Percentiles rank a stretch among this genome's conserved stretches.
Conservation (phyloP, 2,329 filamentous ascomycete genomes). For the Verticillium longisporum region DNA sequence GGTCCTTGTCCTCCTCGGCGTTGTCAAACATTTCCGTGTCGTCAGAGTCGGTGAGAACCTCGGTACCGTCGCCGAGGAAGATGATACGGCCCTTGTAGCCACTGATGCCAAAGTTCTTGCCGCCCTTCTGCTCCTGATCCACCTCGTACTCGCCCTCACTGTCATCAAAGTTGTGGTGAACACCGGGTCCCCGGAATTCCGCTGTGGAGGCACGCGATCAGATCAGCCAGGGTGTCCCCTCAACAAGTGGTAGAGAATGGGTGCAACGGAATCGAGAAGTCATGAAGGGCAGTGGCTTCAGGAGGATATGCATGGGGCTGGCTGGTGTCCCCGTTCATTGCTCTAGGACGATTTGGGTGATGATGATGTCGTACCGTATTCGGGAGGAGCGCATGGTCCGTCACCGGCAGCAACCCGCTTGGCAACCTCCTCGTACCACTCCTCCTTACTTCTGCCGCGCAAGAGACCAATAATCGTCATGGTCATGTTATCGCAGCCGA, state of each 20-base stretch:
- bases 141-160: slow-evolving; percentile 72
- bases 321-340: background rate
- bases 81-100: slow-evolving; percentile 84
- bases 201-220: slow-evolving; percentile 40
- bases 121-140: slow-evolving; percentile 58
- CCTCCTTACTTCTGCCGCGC: slow-evolving; percentile 85
- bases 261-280: background rate
- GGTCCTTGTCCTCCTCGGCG: slow-evolving; percentile 75
- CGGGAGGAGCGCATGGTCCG: slow-evolving; percentile 94
- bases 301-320: background rate
- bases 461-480: slow-evolving; percentile 89
- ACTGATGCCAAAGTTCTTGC: slow-evolving; percentile 56
- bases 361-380: slow-evolving; percentile 77
- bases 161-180: slow-evolving; percentile 77
- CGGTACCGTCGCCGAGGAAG: slow-evolving; percentile 89
- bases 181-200: slow-evolving; percentile 77
- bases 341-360: slow-evolving; percentile 11
- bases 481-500: slow-evolving; percentile 99
- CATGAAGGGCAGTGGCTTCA: background rate
- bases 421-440: slow-evolving; percentile 96
- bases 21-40: slow-evolving; percentile 94
- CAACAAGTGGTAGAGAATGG: background rate
- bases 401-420: slow-evolving; percentile 93
- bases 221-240: slow-evolving; percentile 9
- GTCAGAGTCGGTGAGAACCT: slow-evolving; percentile 81